Base-by-base conservation (phyloP, 2,329 filamentous ascomycete genomes). In the Sclerotinia subarctica region DNA sequence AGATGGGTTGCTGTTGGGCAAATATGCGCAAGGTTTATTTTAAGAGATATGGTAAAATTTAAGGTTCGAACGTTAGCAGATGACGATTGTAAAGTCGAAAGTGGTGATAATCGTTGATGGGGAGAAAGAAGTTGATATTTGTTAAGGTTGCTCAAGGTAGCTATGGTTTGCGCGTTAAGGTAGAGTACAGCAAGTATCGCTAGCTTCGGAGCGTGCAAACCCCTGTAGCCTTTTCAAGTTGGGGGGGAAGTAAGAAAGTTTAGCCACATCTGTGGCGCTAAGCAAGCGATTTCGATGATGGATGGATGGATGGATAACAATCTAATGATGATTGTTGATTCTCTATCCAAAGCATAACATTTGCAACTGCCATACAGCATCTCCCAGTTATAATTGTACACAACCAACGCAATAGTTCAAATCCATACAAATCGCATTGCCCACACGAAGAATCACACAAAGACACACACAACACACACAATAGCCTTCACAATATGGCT, bases 401-500 rank as follows among this genome's bases (percentile, higher is more conserved):
- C 44, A 32, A 46, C 11, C 26, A 7, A 35, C 8, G 19, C 44
- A 49, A 60, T 2, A 24, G 47, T 49, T 13, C 21, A 35, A 15
- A 58, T 19, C 5, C 1, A 26, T 17, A 15, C n/a, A 15, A 49
- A 35, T 15, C 74, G 13, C 67, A 73, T 72, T 65, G 58, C 73
- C 66, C 70, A 70, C 13, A 79, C 79, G 42, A 81, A 82, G 70
- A 80, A 78, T 44, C 78, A 76, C 72, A 81, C 71, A 70, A 46
- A 26, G 21, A 70, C 73, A 29, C 19, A 32, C 52, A 64, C 4
- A 80, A 78, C 17, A 21, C 52, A 62, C 68, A 26, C 69, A 70
- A 66, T 74, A 77, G 66, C 77, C 73, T 70, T 81, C 81, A 70
- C 82, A 81, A 77, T 90, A 80, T 85, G 69, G 86, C 84, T 54